Percentiles rank a stretch among this genome's conserved stretches.
Evolutionary conservation across 352 stramenopile genomes (phyloP).

Genomic region (Phytopythium montanum): DNA sequence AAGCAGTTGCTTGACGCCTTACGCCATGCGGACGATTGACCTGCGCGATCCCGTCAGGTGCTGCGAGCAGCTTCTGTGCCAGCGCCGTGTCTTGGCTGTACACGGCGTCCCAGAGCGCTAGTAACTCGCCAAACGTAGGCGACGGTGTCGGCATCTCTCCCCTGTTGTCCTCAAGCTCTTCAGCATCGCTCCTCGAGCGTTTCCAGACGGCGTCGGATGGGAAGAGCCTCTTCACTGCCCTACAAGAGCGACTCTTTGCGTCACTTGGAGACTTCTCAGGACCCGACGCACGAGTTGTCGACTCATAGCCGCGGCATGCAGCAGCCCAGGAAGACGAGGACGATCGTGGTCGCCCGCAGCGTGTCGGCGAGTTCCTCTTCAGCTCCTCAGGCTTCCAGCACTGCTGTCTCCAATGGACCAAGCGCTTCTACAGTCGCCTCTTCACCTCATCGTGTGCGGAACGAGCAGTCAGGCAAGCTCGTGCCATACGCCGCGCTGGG

Average conservation of each 20-base stretch:
- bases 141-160: constrained; percentile 19
- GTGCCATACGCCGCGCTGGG: constrained; percentile 62
- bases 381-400: background rate
- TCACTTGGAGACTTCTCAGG: background rate
- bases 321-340: constrained; percentile 29
- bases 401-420: constrained; percentile 1
- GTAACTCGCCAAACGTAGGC: constrained; percentile 32
- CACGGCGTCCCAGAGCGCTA: constrained; percentile 61
- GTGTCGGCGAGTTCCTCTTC: constrained; percentile 10
- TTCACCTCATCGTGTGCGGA: constrained; percentile 12
- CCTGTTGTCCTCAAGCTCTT: background rate
- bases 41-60: constrained; percentile 20
- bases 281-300: background rate
- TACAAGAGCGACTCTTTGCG: background rate
- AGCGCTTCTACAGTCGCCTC: background rate
- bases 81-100: constrained; percentile 34
- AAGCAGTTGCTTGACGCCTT: background rate
- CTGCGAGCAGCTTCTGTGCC: constrained; percentile 40
- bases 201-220: constrained; percentile 13
- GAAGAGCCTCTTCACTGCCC: background rate
- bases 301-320: background rate
- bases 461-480: constrained; percentile 39
- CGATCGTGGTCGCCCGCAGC: constrained; percentile 49
- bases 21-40: constrained; percentile 56
- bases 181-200: too few species aligned